Conservation (phyloP, 202 grass and related monocot species). For the Zoysia matrella region DNA sequence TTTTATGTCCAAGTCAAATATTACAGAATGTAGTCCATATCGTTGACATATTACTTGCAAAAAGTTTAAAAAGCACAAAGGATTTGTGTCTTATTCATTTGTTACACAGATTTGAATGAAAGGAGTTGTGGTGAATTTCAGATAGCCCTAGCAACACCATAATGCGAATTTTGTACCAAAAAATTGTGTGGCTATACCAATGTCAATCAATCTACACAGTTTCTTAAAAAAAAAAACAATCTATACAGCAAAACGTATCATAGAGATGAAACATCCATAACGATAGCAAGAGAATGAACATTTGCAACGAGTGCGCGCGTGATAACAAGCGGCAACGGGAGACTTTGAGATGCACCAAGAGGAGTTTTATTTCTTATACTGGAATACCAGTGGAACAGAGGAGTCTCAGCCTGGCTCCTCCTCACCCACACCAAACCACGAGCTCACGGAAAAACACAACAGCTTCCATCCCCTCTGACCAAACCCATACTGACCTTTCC, state of each 20-base stretch:
- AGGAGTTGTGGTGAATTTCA: neutral
- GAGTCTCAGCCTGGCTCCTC: neutral
- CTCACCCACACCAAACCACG: neutral
- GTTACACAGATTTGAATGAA: conserved; percentile 9
- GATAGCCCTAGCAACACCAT: neutral
- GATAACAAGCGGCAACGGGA: neutral
- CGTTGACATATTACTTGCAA: neutral
- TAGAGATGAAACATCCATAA: neutral
- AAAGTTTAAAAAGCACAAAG: neutral
- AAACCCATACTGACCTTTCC: no score
- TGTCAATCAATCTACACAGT: neutral
- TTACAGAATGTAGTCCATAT: conserved; percentile 7
- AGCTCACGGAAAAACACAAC: neutral
- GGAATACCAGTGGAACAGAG: conserved; percentile 13
- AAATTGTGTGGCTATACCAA: neutral
- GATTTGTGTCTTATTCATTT: neutral
- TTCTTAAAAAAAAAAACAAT: neutral
- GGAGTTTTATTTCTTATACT: neutral
- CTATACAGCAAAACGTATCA: neutral
- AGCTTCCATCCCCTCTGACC: no score
- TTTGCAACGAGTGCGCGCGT: neutral
- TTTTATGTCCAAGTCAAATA: neutral
- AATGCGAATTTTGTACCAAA: neutral
- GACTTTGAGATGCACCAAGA: neutral
- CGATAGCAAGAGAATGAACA: neutral